Percentiles rank a stretch among this genome's conserved stretches.
Evolutionary conservation across 2,329 filamentous ascomycete genomes (phyloP).

Genomic region (Aspergillus fijiensis): DNA sequence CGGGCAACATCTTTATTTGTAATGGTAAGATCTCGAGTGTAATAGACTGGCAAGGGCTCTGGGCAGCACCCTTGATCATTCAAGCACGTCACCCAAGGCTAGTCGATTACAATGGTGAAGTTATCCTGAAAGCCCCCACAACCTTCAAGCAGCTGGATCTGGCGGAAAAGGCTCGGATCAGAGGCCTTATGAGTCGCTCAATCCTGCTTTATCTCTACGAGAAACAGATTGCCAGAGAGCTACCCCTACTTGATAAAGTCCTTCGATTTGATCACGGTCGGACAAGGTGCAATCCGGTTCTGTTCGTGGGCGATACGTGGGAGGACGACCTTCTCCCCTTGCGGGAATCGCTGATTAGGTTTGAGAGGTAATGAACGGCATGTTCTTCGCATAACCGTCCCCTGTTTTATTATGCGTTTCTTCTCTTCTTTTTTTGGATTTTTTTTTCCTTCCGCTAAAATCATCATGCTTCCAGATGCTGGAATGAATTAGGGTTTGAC

Average conservation of each 20-base stretch:
- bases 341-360: constrained; percentile 24
- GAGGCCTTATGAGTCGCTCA: constrained; percentile 21
- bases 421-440: no score
- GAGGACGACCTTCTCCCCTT: constrained; percentile 27
- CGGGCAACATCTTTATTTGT: constrained; percentile 41
- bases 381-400: no score
- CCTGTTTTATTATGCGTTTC: no score
- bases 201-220: constrained; percentile 26
- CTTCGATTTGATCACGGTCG: constrained; percentile 20
- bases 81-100: constrained; percentile 23
- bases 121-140: constrained; percentile 24
- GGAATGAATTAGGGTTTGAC: constrained; percentile 20
- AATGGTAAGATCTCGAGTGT: constrained; percentile 38
- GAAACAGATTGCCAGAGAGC: constrained; percentile 15
- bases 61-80: constrained; percentile 28
- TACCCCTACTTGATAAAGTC: constrained; percentile 17
- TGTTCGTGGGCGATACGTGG: constrained; percentile 25
- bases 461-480: constrained; percentile 14
- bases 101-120: constrained; percentile 27
- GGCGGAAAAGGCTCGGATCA: constrained; percentile 15
- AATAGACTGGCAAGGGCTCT: constrained; percentile 46
- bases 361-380: constrained; percentile 23
- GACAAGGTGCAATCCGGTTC: constrained; percentile 18
- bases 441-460: no score
- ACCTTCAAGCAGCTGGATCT: constrained; percentile 25